Conservation (phyloP, 306 rosid species). For the Vigna hirtella region DNA sequence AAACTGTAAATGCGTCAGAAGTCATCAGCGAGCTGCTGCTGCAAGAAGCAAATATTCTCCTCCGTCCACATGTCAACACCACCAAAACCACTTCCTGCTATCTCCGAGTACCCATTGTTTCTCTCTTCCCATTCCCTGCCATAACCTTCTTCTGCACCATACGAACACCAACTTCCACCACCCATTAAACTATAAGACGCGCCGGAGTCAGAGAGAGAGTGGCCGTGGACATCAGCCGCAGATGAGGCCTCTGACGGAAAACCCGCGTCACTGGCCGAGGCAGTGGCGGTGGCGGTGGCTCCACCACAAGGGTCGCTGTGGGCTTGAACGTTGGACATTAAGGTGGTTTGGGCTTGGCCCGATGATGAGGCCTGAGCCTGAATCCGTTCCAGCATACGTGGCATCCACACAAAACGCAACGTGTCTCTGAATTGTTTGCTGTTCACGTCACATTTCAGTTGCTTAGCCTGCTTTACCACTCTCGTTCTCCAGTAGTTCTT, state of each 20-base stretch:
- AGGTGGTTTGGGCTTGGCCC: not conserved
- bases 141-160: constrained; percentile 26
- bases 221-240: constrained; percentile 14
- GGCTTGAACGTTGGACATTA: not conserved
- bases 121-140: not conserved
- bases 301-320: not conserved
- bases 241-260: not conserved
- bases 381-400: constrained; percentile 76
- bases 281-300: not conserved
- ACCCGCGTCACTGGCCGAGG: not conserved
- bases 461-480: constrained; percentile 86
- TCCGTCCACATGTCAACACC: constrained; percentile 69
- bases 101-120: not conserved
- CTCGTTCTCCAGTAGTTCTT: constrained; percentile 91
- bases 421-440: constrained; percentile 83
- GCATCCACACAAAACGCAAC: constrained; percentile 84
- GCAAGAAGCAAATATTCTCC: constrained; percentile 66
- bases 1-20: not conserved
- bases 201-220: constrained; percentile 42
- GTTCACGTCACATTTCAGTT: constrained; percentile 81
- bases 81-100: constrained; percentile 31
- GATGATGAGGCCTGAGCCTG: constrained; percentile 44
- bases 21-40: constrained; percentile 49
- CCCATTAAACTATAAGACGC: constrained; percentile 13
- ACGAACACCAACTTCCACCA: not conserved